Base-by-base conservation (phyloP, 805 yeast genomes). In the Kuraishia capsulata region DNA sequence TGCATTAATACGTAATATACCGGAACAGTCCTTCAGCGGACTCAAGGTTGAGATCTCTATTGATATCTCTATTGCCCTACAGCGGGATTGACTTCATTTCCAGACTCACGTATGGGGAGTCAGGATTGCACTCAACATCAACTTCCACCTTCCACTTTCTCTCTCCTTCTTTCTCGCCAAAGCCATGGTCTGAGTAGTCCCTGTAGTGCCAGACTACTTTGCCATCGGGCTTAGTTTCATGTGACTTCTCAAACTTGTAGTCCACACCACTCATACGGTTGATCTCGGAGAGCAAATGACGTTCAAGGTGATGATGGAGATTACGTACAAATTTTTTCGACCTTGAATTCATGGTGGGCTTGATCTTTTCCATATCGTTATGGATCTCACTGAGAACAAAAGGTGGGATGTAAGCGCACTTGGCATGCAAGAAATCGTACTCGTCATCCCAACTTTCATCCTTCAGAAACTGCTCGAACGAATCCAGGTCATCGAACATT, bases 391-490 rank as follows among this genome's bases (percentile, higher is more conserved):
- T 71, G 53, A 79, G 46, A 33, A 81, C 71, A 55, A 81, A 81
- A 37, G 90, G 90, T 17, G 92, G 92, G 51, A 75, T 67, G 58
- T 82, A 82, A 37, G 65, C 66, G 43, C 81, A 62, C 44, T 73
- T 78, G 28, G 84, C 83, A 52, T 80, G 82, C 46, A 78, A 62
- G 49, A 77, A 71, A 52, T 77, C 84, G 47, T 72, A 78, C 42
- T 82, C 89, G 44, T 81, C 78, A 56, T 81, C 89, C 71, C 84
- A 80, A 33, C 81, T 86, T 50, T 79, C 87, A 51, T 78, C 83
- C 46, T 76, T 69, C 41, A 80, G 59, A 54, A 62, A 80, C 20
- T 69, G 66, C 49, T 77, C 83, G 52, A 81, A 81, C 14, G 76
- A 63, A 17, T 60, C 56, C 42, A 81, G 57, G 44, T 76, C 82